Base-by-base conservation (phyloP, 2,329 filamentous ascomycete genomes). In the Chaetomiaceae sp. region DNA sequence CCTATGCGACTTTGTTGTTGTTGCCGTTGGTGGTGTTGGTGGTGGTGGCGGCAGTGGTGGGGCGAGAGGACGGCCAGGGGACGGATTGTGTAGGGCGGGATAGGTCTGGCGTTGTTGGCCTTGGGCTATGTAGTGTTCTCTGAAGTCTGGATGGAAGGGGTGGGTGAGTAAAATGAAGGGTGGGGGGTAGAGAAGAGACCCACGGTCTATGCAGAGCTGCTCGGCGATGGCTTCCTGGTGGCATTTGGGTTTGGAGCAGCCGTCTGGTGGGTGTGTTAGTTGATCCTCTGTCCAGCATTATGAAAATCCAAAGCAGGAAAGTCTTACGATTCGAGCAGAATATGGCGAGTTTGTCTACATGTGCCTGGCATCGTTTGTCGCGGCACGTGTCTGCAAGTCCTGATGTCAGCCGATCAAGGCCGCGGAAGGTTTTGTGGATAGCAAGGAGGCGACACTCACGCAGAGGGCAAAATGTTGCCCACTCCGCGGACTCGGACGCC, bases 101-200 rank as follows among this genome's bases (percentile, higher is more conserved):
- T n/a, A n/a, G n/a, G 16, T 44, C 23, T 3, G 20, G 1, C 13
- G 21, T 14, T 41, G 56, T 40, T 55, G 53, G 46, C 61, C 61
- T 16, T 57, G 56, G 48, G 50, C 25, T n/a, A 57, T 57, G 48
- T 62, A 62, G 4, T 57, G 56, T 4, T 52, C 54, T 53, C 57
- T 61, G 36, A 62, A 57, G 38, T 62, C 61, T 62, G n/a, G 5
- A 5, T n/a, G n/a, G n/a, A n/a, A n/a, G n/a, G n/a, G n/a, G n/a
- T n/a, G n/a, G n/a, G n/a, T n/a, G n/a, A 27, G 40, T 2, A 25
- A 8, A 30, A 16, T 42, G n/a, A n/a, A n/a, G 3, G 20, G 25
- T 25, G 21, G 20, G 7, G n/a, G 11, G 11, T 18, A 16, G 1
- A 6, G 16, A 18, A 6, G n/a, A 3, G 27, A 9, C 6, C 20